phyloP scores from a whole-genome alignment of 352 stramenopile genomes.

The Phytophthora chlamydospora region DNA sequence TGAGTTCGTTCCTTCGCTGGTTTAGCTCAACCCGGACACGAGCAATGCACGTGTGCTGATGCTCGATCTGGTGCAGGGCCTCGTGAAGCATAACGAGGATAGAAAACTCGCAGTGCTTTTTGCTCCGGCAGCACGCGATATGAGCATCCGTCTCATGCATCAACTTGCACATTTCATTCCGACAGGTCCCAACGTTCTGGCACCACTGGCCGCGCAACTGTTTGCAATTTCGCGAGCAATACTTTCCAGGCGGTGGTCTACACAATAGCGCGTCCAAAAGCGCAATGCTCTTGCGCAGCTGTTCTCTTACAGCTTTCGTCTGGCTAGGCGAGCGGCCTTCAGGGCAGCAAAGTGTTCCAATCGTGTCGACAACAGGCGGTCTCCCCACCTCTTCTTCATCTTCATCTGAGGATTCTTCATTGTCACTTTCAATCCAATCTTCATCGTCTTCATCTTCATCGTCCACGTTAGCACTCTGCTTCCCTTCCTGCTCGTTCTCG shows the following conservation, averaged over 20 bases:
- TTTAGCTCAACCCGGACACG: slow-evolving; percentile 2
- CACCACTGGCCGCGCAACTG: slow-evolving; percentile 57
- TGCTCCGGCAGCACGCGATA: slow-evolving; percentile 47
- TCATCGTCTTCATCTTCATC: slow-evolving; percentile 9
- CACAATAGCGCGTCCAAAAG: slow-evolving; percentile 63
- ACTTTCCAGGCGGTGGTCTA: slow-evolving; percentile 44
- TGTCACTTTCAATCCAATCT: slow-evolving; percentile 12
- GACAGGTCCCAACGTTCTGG: slow-evolving; percentile 42
- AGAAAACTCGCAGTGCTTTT: slow-evolving; percentile 53
- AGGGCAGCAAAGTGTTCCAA: slow-evolving; percentile 53
- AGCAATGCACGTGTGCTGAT: slow-evolving; percentile 16
- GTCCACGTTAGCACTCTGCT: neutral
- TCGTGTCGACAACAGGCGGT: slow-evolving; percentile 28
- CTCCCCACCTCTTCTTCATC: neutral
- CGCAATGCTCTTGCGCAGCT: slow-evolving; percentile 49
- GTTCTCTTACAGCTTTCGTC: slow-evolving; percentile 56
- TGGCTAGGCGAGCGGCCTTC: slow-evolving; percentile 46
- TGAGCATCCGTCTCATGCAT: slow-evolving; percentile 67
- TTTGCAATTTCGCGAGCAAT: slow-evolving; percentile 43
- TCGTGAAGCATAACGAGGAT: slow-evolving; percentile 60
- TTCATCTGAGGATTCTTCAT: slow-evolving; percentile 5
- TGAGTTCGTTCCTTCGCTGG: slow-evolving; percentile 1
- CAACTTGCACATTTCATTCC: slow-evolving; percentile 53
- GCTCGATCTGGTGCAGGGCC: slow-evolving; percentile 63
- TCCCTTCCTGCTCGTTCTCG: slow-evolving; percentile 4